Evolutionary conservation across 305 asterid genomes (phyloP).

Genomic region (Euphrasia arctica): DNA sequence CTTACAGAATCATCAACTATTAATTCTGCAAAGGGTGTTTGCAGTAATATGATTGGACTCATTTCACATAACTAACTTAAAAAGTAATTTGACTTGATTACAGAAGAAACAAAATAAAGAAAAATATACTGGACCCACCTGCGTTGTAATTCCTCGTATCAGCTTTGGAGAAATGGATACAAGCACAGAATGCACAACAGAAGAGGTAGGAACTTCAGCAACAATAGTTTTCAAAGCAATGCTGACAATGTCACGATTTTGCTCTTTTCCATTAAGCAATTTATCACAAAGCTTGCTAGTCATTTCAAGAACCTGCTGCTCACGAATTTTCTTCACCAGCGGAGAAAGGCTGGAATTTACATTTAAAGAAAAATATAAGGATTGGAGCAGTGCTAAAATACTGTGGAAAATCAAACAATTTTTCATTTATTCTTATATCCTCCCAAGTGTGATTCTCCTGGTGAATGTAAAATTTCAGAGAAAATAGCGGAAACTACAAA

Average conservation of each 20-base stretch:
- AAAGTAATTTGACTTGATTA: slow-evolving; percentile 1
- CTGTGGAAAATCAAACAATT: slow-evolving; percentile 4
- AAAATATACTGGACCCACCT: slow-evolving; percentile 30
- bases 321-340: slow-evolving; percentile 87
- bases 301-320: slow-evolving; percentile 85
- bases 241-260: slow-evolving; percentile 91
- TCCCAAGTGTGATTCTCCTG: no score
- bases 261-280: slow-evolving; percentile 91
- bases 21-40: no score
- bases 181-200: slow-evolving; percentile 74
- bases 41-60: slow-evolving; percentile 5
- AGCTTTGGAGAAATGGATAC: slow-evolving; percentile 81
- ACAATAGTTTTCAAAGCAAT: slow-evolving; percentile 97
- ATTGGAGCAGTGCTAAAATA: slow-evolving; percentile 20
- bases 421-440: neutral
- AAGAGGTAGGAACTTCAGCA: slow-evolving; percentile 83
- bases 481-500: neutral
- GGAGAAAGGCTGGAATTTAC: slow-evolving; percentile 76
- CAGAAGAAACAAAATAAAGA: slow-evolving; percentile 13
- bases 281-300: slow-evolving; percentile 91
- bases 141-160: slow-evolving; percentile 69
- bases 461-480: no score
- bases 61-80: neutral
- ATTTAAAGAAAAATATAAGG: slow-evolving; percentile 19
- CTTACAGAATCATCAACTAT: no score